Evolutionary conservation across 1,284 basidiomycete genomes (phyloP).

Genomic region (Pseudozyma hubeiensis): DNA sequence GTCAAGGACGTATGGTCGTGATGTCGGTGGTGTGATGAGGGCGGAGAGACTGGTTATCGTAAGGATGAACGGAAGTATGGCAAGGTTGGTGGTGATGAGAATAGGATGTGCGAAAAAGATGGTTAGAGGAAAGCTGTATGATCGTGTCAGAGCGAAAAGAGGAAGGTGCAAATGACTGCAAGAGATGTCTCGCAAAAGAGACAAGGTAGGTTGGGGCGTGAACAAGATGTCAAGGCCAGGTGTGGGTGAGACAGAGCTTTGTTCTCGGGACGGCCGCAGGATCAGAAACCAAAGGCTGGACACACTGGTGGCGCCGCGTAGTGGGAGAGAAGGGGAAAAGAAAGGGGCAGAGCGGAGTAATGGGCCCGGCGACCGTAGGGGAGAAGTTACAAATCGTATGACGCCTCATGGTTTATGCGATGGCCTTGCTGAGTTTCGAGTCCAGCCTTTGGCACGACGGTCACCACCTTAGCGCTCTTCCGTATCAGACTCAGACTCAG

Average conservation of each 20-base stretch:
- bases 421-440: slow-evolving; percentile 12
- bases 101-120: neutral
- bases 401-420: slow-evolving; percentile 11
- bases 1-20: too few species aligned
- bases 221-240: slow-evolving; percentile 4
- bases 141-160: slow-evolving; percentile 14
- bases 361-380: too few species aligned
- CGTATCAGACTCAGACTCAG: neutral
- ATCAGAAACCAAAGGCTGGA: neutral
- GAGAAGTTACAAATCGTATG: slow-evolving; percentile 26
- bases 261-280: neutral
- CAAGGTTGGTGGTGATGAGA: neutral
- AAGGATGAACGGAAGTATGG: neutral
- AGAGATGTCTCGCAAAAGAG: slow-evolving; percentile 6
- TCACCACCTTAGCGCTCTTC: too few species aligned
- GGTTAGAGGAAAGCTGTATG: neutral
- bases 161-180: slow-evolving; percentile 17
- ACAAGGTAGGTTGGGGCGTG: slow-evolving; percentile 1
- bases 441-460: neutral
- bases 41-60: neutral
- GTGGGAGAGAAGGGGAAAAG: neutral
- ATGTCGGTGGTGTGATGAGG: too few species aligned
- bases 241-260: neutral
- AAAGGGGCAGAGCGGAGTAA: neutral
- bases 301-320: neutral